Base-by-base conservation (phyloP, 106 monocot genomes). In the Phalaenopsis aphrodite region DNA sequence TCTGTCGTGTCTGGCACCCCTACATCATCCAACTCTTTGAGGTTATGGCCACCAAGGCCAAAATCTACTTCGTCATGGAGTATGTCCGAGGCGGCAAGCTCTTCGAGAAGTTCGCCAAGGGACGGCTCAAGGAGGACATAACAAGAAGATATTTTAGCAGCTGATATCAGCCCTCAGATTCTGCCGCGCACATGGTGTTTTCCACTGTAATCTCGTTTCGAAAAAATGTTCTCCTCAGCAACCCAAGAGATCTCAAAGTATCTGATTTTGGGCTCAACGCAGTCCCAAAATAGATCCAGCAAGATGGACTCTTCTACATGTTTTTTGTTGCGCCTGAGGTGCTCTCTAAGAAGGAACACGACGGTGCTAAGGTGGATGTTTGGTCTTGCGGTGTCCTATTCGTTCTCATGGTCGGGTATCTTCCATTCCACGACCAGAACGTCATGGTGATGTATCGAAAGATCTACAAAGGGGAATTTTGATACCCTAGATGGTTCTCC, bases 191-290 rank as follows among this genome's bases (percentile, higher is more conserved):
- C 80, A 84, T 8, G 87, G 87, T 15, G 87, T 87, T 12, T 87
- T 78, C 75, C 87, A 87, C 66, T 86, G 94, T 5, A 91, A 94
- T 71, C 94, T 94, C 82, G 90, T 91, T 75, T 91, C 91, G 42
- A 91, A 94, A 30, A 83, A 94, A 94, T 81, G 84, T 93, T 19
- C 84, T 93, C 42, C 82, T 92, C 39, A 87, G 88, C 80, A 89
- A 89, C 15, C 58, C 39, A 21, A 81, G 87, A 0, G 78, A 87
- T 37, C 84, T 87, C 55, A 87, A 87, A 78, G 84, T 87, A 37
- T 84, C 87, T 23, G 84, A 87, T 47, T 87, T 78, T 30, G 87
- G 87, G 46, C 78, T 78, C 58, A 78, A 58, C 78, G 78, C 78
- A 16, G 78, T 78, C 17, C 61, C 78, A 41, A 57, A 78, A 1